Conservation (phyloP, 305 asterid genomes). For the Fraxinus floribunda region DNA sequence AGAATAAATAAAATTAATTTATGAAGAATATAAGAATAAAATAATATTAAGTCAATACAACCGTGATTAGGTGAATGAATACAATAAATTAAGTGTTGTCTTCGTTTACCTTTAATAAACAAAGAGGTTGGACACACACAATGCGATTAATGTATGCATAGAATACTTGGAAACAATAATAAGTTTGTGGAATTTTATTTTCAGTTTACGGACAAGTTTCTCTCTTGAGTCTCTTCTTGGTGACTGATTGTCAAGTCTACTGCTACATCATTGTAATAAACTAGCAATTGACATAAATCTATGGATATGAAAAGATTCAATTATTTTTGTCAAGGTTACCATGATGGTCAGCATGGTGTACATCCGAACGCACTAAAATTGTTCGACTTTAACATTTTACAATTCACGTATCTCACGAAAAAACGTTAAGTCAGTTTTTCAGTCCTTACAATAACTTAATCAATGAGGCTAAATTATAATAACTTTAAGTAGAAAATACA, state of each 20-base stretch:
- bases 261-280: background rate
- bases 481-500: too few species aligned
- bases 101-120: background rate
- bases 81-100: background rate
- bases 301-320: too few species aligned
- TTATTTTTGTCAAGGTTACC: background rate
- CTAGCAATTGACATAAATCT: background rate
- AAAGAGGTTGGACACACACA: background rate
- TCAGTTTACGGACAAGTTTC: background rate
- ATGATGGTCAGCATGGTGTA: background rate
- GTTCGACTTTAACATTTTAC: too few species aligned
- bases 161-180: background rate
- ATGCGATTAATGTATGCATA: background rate
- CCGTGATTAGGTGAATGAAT: background rate
- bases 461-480: too few species aligned
- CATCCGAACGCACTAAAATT: too few species aligned
- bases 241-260: background rate
- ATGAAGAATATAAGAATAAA: background rate
- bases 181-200: too few species aligned
- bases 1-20: background rate
- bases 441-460: too few species aligned
- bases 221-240: background rate
- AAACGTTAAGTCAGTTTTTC: too few species aligned
- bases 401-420: too few species aligned
- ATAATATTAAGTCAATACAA: background rate